Percentiles rank a stretch among this genome's conserved stretches.
Evolutionary conservation across 164 flowering plant species (phyloP).

Genomic region (Cinnamomum chago): DNA sequence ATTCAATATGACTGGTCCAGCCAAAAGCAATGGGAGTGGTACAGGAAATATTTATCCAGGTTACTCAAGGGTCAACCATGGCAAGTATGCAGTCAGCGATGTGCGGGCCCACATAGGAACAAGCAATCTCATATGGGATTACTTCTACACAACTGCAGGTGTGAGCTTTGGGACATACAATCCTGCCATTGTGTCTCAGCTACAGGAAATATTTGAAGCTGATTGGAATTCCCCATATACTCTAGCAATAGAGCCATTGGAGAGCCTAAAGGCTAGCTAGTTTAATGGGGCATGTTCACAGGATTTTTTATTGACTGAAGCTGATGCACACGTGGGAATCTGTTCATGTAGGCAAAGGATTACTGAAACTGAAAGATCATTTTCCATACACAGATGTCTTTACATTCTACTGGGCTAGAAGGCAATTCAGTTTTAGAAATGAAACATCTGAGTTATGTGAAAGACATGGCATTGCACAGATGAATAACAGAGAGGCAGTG

Average conservation of each 20-base stretch:
- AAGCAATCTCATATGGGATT: slow-evolving; percentile 96
- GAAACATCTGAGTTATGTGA: too few relatives aligned
- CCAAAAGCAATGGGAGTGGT: slow-evolving; percentile 34
- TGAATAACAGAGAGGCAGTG: too few relatives aligned
- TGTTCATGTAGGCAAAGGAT: too few relatives aligned
- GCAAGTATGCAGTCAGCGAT: slow-evolving; percentile 86
- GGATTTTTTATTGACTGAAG: not conserved
- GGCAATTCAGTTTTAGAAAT: too few relatives aligned
- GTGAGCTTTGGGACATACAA: slow-evolving; percentile 86
- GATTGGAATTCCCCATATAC: slow-evolving; percentile 94
- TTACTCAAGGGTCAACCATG: slow-evolving; percentile 83
- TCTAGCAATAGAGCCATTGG: slow-evolving; percentile 52
- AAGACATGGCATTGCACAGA: too few relatives aligned
- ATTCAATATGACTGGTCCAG: slow-evolving; percentile 79
- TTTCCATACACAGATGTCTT: too few relatives aligned
- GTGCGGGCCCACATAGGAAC: slow-evolving; percentile 85
- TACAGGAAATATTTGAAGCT: slow-evolving; percentile 79
- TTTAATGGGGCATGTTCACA: not conserved
- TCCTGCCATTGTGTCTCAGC: slow-evolving; percentile 71
- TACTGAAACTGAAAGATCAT: too few relatives aligned
- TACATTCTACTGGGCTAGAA: too few relatives aligned
- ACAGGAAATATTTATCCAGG: slow-evolving; percentile 78
- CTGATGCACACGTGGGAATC: not conserved
- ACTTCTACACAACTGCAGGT: slow-evolving; percentile 81
- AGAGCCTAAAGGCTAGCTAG: slow-evolving; percentile 1